Percentiles rank a stretch among this genome's conserved stretches.
These are phyloP conservation scores for Calonectria leucothoes DNA, from an alignment of 2,329 filamentous ascomycete species.

Conservation along the genomic window DNA sequence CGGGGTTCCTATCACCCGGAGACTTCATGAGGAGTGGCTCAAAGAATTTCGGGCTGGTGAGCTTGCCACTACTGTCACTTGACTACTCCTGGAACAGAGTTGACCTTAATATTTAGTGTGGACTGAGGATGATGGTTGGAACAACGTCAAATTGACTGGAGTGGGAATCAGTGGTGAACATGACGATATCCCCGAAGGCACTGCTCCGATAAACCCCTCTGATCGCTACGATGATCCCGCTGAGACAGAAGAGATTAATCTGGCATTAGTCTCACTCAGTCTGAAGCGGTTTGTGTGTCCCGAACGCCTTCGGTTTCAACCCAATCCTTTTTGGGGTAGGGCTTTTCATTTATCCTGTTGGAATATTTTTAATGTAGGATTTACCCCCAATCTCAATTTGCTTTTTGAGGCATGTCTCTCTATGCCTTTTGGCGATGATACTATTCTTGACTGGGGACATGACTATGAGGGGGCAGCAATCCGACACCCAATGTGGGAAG, in stretches of 20 bases:
- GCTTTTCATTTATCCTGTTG: constrained; percentile 30
- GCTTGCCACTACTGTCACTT: background rate
- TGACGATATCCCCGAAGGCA: background rate
- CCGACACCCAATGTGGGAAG: background rate
- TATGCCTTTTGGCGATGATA: background rate
- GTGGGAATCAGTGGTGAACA: background rate
- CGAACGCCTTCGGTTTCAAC: background rate
- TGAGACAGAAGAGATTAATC: background rate
- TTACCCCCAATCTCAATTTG: background rate
- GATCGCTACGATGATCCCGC: constrained; percentile 11
- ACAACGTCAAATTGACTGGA: no score
- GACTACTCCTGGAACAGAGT: background rate
- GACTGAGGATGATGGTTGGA: no score
- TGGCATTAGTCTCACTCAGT: background rate
- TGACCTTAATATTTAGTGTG: constrained; percentile 15
- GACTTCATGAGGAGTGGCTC: background rate
- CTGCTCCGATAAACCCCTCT: background rate
- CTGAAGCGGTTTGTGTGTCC: background rate
- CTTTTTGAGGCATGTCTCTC: constrained; percentile 27
- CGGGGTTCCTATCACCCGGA: background rate
- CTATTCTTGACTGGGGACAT: constrained; percentile 27
- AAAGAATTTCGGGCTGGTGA: constrained; percentile 16
- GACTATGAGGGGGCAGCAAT: constrained; percentile 20
- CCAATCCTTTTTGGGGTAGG: constrained; percentile 21
- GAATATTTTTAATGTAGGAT: constrained; percentile 2